These are phyloP conservation scores for Calycina herbarum DNA, from an alignment of 2,329 filamentous ascomycete genomes.

Conservation along the genomic window DNA sequence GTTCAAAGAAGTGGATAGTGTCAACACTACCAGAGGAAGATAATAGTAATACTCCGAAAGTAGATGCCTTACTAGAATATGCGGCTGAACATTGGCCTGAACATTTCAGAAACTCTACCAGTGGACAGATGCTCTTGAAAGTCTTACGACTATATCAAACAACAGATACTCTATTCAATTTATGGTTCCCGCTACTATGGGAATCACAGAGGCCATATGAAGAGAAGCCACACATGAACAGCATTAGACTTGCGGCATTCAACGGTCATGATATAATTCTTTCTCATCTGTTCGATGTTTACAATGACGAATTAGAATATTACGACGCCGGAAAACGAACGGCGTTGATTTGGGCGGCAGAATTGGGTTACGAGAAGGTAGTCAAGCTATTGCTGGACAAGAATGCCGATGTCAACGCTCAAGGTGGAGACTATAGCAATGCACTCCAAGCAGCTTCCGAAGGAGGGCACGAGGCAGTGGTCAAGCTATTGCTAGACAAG, in stretches of 20 bases:
- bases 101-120: not conserved
- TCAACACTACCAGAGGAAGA: not conserved
- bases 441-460: not conserved
- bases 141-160: not conserved
- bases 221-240: not conserved
- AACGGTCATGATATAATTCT: not conserved
- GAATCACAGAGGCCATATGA: not conserved
- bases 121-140: too few species aligned
- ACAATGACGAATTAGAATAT: not conserved
- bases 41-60: not conserved
- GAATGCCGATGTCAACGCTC: constrained; percentile 1
- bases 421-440: not conserved
- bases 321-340: not conserved
- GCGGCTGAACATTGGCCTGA: not conserved
- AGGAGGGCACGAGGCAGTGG: constrained; percentile 1
- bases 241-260: not conserved
- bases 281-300: not conserved
- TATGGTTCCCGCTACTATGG: not conserved
- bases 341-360: not conserved
- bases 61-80: not conserved
- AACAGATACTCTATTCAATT: not conserved
- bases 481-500: too few species aligned
- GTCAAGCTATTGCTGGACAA: constrained; percentile 5
- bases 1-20: too few species aligned
- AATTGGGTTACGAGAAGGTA: not conserved